Conservation (phyloP, 345 rosid species). For the Cardiospermum halicacabum region DNA sequence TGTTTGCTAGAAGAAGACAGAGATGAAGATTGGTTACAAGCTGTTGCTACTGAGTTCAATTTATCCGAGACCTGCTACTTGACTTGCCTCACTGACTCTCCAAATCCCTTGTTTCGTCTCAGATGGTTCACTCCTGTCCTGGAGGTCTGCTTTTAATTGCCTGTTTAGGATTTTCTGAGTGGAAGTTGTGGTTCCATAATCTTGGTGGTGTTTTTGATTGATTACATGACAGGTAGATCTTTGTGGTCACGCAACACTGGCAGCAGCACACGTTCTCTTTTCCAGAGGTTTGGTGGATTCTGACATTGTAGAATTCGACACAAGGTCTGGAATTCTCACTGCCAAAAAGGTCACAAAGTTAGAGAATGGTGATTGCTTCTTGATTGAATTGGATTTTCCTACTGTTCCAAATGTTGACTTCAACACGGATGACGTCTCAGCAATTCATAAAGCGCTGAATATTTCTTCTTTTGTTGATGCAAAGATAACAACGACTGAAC, state of each 20-base stretch:
- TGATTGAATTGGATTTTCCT: constrained; percentile 61
- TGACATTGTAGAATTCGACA: constrained; percentile 54
- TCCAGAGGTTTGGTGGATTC: constrained; percentile 44
- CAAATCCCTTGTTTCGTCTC: constrained; percentile 41
- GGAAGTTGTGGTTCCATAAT: no score
- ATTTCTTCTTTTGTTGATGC: constrained; percentile 47
- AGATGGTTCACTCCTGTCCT: constrained; percentile 63
- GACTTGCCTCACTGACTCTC: constrained; percentile 19
- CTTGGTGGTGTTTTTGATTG: no score
- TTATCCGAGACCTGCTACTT: constrained; percentile 46
- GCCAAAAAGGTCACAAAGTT: constrained; percentile 42
- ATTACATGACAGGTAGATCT: constrained; percentile 71
- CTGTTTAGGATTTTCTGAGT: not conserved
- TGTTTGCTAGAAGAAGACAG: constrained; percentile 61
- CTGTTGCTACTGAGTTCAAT: constrained; percentile 56
- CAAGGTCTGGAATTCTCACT: constrained; percentile 60
- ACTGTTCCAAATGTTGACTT: constrained; percentile 26
- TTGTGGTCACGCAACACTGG: constrained; percentile 88
- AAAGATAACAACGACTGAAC: constrained; percentile 31
- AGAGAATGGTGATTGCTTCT: constrained; percentile 30
- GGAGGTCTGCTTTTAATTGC: constrained; percentile 21
- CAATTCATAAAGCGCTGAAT: constrained; percentile 44
- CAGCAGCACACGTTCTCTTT: constrained; percentile 69
- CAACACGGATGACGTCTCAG: constrained; percentile 22
- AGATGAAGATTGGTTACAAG: constrained; percentile 67